Conservation (phyloP, 2,329 filamentous ascomycete species). For the Phoma herbarum region DNA sequence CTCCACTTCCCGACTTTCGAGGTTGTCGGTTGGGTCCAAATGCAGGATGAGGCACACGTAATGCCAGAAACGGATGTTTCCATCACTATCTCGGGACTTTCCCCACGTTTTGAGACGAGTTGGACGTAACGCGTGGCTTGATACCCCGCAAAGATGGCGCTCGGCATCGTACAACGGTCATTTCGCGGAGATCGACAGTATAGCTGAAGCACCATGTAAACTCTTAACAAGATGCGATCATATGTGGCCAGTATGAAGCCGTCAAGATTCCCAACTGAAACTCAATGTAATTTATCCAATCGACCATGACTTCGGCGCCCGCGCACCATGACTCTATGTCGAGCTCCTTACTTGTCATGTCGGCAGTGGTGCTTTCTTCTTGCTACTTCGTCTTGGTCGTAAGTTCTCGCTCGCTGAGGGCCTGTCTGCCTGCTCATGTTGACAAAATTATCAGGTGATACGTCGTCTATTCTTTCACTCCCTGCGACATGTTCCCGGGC, state of each 20-base stretch:
- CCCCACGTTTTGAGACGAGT: background rate
- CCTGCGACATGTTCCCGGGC: background rate
- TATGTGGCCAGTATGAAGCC: too few relatives aligned
- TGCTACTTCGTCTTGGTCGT: background rate
- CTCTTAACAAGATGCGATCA: too few relatives aligned
- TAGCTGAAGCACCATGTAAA: background rate
- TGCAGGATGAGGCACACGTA: background rate
- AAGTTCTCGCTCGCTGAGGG: background rate
- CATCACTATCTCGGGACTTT: background rate
- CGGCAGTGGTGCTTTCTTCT: background rate
- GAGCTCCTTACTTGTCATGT: background rate
- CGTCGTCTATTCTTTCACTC: background rate
- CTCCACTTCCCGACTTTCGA: background rate
- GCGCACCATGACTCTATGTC: too few relatives aligned
- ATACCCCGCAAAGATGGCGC: background rate
- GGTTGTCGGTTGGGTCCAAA: too few relatives aligned
- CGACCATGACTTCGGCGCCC: too few relatives aligned
- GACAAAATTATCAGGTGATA: background rate
- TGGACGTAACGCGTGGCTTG: background rate
- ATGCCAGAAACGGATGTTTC: background rate
- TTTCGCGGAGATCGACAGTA: background rate
- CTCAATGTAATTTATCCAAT: too few relatives aligned
- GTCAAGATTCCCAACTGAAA: background rate
- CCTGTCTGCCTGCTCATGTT: background rate
- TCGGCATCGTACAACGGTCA: background rate